Base-by-base conservation (phyloP, 2,329 filamentous ascomycete species). In the Microdochium nivale region DNA sequence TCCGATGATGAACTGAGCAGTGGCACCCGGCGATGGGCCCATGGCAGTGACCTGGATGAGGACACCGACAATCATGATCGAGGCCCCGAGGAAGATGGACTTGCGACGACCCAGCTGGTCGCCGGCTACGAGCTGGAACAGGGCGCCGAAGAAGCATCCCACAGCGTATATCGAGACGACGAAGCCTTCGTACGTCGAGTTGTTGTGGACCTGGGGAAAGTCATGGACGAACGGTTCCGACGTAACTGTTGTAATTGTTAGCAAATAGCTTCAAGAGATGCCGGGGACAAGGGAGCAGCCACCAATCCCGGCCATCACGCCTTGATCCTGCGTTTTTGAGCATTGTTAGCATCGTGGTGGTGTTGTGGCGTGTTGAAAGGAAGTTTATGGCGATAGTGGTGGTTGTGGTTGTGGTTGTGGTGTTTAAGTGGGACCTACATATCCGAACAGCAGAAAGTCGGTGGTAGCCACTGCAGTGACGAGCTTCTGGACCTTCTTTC, bases 31-130 rank as follows among this genome's bases (percentile, higher is more conserved):
- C 21, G 65, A 67, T 10, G 74, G 69, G n/a, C 54, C 68, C 55
- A 72, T 77, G 1, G 74, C 70, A 13, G 73, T 64, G 14, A 74
- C 66, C 60, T 83, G 80, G 25, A 83, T 70, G 9, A 75, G 68
- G 35, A 79, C 78, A 30, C 79, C 80, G 30, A 81, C 59, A 24
- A 80, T 73, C 71, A 82, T 77, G 56, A 82, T 68, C 2, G 64
- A 57, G 24, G 73, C 72, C 44, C 79, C 79, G 46, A 74, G 60
- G 55, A 80, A 74, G 56, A 81, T 80, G 2, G 75, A 77, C 50
- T 70, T 72, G 55, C 77, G 74, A 32, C 80, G 72, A 19, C 79
- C 80, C 32, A 82, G 72, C 33, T 72, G 66, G 57, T 83, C 78
- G 14, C 78, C 78, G 21, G 77, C 61, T 8, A 60, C 53, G n/a